Evolutionary conservation across 257 asterid species (phyloP).

Genomic region (Nicotiana otophora): DNA sequence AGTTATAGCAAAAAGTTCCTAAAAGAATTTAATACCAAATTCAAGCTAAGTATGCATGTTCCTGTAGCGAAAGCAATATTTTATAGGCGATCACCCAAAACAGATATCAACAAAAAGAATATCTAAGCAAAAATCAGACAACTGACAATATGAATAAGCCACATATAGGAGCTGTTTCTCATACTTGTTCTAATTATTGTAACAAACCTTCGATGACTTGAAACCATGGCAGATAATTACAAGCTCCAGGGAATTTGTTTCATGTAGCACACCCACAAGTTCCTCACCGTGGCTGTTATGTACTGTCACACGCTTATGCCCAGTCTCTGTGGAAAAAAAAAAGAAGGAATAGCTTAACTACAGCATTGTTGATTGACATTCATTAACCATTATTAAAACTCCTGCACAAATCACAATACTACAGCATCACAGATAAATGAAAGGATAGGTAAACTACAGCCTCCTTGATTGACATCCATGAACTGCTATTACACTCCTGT

Average conservation of each 20-base stretch:
- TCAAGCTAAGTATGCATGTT: neutral
- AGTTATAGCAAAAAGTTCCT: neutral
- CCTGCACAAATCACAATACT: neutral
- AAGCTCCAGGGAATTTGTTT: slow-evolving; percentile 61
- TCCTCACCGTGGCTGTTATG: slow-evolving; percentile 60
- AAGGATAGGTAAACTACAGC: neutral
- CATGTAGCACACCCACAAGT: slow-evolving; percentile 77
- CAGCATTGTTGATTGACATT: neutral
- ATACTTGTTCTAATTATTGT: neutral
- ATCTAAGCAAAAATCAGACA: neutral
- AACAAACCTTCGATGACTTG: slow-evolving; percentile 72
- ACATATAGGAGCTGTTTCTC: neutral
- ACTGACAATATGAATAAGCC: neutral
- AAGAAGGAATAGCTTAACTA: neutral
- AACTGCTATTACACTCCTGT: neutral
- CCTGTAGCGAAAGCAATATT: neutral
- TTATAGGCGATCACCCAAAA: neutral
- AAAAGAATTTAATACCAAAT: neutral
- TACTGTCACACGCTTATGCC: slow-evolving; percentile 38
- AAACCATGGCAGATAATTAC: slow-evolving; percentile 89
- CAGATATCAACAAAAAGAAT: neutral
- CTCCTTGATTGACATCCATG: neutral
- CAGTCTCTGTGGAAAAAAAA: slow-evolving; percentile 28
- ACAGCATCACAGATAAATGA: neutral
- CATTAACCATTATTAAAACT: neutral